Conservation (phyloP, 2,329 filamentous ascomycete genomes). For the Paecilomyces sp. region DNA sequence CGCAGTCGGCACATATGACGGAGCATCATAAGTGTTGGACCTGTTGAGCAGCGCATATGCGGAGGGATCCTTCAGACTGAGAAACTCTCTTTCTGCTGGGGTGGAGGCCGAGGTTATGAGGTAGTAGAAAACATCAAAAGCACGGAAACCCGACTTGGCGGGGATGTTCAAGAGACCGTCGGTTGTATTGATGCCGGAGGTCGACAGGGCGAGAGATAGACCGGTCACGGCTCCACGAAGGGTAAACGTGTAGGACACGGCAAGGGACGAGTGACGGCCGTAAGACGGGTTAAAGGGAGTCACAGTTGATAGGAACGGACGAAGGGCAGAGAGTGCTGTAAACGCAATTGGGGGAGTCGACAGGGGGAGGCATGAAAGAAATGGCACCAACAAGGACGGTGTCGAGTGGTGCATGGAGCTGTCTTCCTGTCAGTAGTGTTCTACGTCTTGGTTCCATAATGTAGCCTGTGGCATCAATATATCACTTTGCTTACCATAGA, state of each 20-base stretch:
- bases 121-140: conserved; percentile 98
- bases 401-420: conserved; percentile 85
- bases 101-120: conserved; percentile 87
- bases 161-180: conserved; percentile 77
- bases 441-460: background rate
- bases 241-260: conserved; percentile 73
- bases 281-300: conserved; percentile 85
- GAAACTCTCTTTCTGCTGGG: conserved; percentile 77
- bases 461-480: conserved; percentile 11
- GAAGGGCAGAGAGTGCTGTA: conserved; percentile 71
- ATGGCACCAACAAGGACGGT: conserved; percentile 75
- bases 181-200: conserved; percentile 77
- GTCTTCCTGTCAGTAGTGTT: background rate
- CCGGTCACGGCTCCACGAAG: conserved; percentile 71
- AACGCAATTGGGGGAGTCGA: conserved; percentile 68
- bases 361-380: conserved; percentile 73
- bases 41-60: conserved; percentile 71
- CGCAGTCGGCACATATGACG: conserved; percentile 81
- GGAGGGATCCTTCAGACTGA: conserved; percentile 70
- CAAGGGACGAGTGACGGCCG: conserved; percentile 71
- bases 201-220: conserved; percentile 70
- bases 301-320: conserved; percentile 79
- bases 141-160: conserved; percentile 71
- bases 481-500: conserved; percentile 59
- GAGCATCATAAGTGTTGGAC: conserved; percentile 79